These are phyloP conservation scores for Lithohypha guttulata DNA, from an alignment of 2,329 filamentous ascomycete species.

Conservation along the genomic window DNA sequence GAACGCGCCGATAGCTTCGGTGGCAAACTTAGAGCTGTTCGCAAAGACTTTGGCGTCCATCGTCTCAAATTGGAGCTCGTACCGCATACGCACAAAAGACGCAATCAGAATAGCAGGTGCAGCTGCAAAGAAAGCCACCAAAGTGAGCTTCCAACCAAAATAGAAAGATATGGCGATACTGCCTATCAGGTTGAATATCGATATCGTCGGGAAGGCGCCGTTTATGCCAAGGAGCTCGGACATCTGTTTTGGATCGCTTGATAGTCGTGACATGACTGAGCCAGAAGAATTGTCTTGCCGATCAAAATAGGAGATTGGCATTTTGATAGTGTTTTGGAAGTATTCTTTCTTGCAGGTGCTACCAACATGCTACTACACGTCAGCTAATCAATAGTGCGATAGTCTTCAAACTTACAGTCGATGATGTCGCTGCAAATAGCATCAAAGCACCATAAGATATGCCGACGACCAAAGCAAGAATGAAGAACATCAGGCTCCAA, in stretches of 20 bases:
- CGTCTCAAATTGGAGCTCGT: constrained; percentile 17
- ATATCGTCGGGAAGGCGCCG: constrained; percentile 66
- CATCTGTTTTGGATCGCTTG: constrained; percentile 40
- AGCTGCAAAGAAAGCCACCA: constrained; percentile 54
- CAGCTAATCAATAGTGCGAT: constrained; percentile 25
- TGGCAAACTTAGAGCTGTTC: constrained; percentile 63
- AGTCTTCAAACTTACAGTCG: constrained; percentile 17
- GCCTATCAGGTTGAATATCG: constrained; percentile 55
- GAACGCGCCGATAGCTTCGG: constrained; percentile 63
- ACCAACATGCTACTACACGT: constrained; percentile 24
- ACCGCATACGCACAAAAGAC: constrained; percentile 29
- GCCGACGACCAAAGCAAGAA: constrained; percentile 40
- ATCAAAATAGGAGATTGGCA: constrained; percentile 36
- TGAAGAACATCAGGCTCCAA: constrained; percentile 46
- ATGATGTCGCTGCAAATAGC: constrained; percentile 35
- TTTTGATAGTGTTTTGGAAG: constrained; percentile 36
- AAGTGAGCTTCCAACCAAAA: constrained; percentile 66
- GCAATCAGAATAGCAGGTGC: constrained; percentile 41
- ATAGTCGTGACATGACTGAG: constrained; percentile 37
- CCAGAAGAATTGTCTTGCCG: constrained; percentile 38
- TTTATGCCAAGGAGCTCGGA: constrained; percentile 42
- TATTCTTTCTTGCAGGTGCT: constrained; percentile 34
- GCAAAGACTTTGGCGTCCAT: constrained; percentile 23
- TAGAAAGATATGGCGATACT: constrained; percentile 56
- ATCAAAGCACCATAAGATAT: constrained; percentile 38